Percentiles rank a stretch among this genome's conserved stretches.
Conservation (phyloP, 371 early-diverging fungal species). For the Basidiobolus meristosporus region DNA sequence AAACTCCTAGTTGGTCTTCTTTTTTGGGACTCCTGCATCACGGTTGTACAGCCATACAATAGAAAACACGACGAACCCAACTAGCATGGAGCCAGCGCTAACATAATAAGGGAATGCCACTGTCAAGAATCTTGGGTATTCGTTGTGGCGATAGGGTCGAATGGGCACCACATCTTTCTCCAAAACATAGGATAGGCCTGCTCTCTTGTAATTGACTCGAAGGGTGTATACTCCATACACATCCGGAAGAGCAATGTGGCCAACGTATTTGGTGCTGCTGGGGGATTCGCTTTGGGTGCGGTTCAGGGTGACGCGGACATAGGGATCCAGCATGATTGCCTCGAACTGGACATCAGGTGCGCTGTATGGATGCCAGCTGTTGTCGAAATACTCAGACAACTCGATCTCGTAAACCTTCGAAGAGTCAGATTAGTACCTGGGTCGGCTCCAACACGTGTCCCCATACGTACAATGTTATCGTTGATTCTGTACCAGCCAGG, state of each 20-base stretch:
- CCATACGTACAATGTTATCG: constrained; percentile 59
- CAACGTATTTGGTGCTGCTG: constrained; percentile 19
- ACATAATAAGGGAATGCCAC: constrained; percentile 89
- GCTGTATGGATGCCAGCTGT: constrained; percentile 64
- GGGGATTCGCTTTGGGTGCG: constrained; percentile 5
- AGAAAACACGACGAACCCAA: constrained; percentile 68
- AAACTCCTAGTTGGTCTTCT: too few relatives aligned
- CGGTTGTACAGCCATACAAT: constrained; percentile 54
- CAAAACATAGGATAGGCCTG: constrained; percentile 51
- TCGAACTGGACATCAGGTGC: constrained; percentile 72
- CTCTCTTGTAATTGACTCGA: constrained; percentile 73
- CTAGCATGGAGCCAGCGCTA: constrained; percentile 60
- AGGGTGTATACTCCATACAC: constrained; percentile 92
- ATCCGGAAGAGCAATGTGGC: constrained; percentile 66
- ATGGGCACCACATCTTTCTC: constrained; percentile 63
- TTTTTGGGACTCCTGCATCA: too few relatives aligned
- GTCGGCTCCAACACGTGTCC: not conserved
- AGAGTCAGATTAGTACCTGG: not conserved
- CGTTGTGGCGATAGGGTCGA: constrained; percentile 82
- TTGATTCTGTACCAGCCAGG: constrained; percentile 69
- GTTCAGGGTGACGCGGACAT: constrained; percentile 59
- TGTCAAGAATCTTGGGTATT: constrained; percentile 79
- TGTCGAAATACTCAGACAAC: constrained; percentile 52
- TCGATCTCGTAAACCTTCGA: constrained; percentile 53
- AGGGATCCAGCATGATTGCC: constrained; percentile 91